Evolutionary conservation across 1,284 basidiomycete species (phyloP).

Genomic region (Trichosporon asahii): DNA sequence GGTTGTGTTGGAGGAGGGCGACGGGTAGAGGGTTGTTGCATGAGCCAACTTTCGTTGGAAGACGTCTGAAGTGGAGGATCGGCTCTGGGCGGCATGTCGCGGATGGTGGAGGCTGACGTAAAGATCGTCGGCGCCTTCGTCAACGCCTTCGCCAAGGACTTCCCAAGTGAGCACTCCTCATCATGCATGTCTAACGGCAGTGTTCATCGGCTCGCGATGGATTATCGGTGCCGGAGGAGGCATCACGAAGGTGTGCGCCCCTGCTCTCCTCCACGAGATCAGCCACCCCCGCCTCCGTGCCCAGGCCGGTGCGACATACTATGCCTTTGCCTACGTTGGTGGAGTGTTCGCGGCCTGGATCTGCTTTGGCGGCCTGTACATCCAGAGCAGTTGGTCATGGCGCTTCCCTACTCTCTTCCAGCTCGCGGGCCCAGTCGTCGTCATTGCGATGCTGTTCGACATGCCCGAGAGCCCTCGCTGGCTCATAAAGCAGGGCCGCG

Average conservation of each 20-base stretch:
- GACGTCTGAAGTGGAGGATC: too few species aligned
- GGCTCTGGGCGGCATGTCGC: neutral
- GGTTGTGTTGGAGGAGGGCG: too few species aligned
- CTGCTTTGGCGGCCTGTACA: slow-evolving; percentile 32
- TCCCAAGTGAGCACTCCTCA: neutral
- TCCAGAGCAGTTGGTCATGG: slow-evolving; percentile 30
- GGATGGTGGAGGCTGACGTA: slow-evolving; percentile 5
- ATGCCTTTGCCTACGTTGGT: slow-evolving; percentile 30
- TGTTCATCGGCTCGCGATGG: slow-evolving; percentile 28
- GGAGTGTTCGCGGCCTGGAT: slow-evolving; percentile 27
- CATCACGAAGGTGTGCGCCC: slow-evolving; percentile 32
- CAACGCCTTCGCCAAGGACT: slow-evolving; percentile 23
- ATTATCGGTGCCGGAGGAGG: slow-evolving; percentile 33
- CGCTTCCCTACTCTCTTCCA: slow-evolving; percentile 24
- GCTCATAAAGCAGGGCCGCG: slow-evolving; percentile 18
- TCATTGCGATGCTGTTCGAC: slow-evolving; percentile 10
- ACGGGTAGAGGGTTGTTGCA: too few species aligned
- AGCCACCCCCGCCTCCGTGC: slow-evolving; percentile 28
- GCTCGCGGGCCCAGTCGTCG: slow-evolving; percentile 13
- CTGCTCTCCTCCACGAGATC: slow-evolving; percentile 30
- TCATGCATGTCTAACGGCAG: neutral
- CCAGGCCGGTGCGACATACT: slow-evolving; percentile 23
- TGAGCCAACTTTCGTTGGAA: too few species aligned
- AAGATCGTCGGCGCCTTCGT: slow-evolving; percentile 23
- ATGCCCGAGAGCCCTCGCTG: slow-evolving; percentile 20